These are phyloP conservation scores for Podospora fimiseda DNA, from an alignment of 495 filamentous ascomycete species.

Conservation along the genomic window DNA sequence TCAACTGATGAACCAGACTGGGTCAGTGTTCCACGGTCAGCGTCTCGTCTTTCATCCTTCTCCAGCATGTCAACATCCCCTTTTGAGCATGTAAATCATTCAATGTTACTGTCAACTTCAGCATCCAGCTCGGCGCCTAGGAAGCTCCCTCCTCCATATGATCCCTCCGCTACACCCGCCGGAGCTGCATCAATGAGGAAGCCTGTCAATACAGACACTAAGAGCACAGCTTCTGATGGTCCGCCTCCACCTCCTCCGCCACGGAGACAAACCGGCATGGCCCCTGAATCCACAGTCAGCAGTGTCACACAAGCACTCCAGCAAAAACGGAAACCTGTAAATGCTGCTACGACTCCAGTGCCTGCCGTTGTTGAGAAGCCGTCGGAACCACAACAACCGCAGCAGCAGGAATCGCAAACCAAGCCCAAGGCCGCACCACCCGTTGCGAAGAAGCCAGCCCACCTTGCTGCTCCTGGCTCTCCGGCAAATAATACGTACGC, in stretches of 20 bases:
- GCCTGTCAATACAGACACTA: slow-evolving; percentile 30
- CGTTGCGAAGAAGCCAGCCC: slow-evolving; percentile 48
- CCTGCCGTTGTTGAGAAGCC: slow-evolving; percentile 26
- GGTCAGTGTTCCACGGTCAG: slow-evolving; percentile 53
- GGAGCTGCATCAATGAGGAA: slow-evolving; percentile 30
- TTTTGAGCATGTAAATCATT: slow-evolving; percentile 43
- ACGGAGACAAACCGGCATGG: slow-evolving; percentile 33
- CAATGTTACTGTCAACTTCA: slow-evolving; percentile 36
- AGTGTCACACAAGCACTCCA: slow-evolving; percentile 3
- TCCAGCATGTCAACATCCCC: slow-evolving; percentile 40
- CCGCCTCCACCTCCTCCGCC: slow-evolving; percentile 45
- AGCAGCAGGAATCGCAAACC: slow-evolving; percentile 26
- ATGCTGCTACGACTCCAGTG: slow-evolving; percentile 22
- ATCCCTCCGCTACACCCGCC: slow-evolving; percentile 38
- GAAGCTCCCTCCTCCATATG: slow-evolving; percentile 49
- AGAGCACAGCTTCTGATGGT: slow-evolving; percentile 18
- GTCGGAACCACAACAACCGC: slow-evolving; percentile 25
- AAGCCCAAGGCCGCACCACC: slow-evolving; percentile 46
- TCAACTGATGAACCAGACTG: slow-evolving; percentile 67
- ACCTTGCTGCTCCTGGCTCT: slow-evolving; percentile 36
- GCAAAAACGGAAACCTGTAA: slow-evolving; percentile 16
- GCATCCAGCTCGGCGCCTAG: slow-evolving; percentile 36
- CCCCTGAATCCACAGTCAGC: neutral
- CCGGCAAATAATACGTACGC: slow-evolving; percentile 25
- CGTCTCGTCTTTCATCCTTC: slow-evolving; percentile 40